Evolutionary conservation across 805 yeast species (phyloP).

Genomic region (Hanseniaspora meyeri): DNA sequence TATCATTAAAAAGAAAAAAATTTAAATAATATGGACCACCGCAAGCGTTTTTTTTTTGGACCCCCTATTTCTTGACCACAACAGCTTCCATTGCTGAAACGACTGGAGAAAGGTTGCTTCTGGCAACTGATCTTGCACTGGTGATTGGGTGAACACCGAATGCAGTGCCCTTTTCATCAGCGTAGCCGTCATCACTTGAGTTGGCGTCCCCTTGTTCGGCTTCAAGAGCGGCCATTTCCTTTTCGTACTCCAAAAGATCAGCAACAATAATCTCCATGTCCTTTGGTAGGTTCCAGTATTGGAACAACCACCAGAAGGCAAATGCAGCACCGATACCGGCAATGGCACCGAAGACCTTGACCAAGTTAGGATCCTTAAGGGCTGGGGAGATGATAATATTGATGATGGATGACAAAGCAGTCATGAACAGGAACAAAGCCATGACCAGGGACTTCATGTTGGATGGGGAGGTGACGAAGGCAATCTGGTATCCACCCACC

Average conservation of each 20-base stretch:
- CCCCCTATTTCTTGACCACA: slow-evolving; percentile 2
- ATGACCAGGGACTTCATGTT: slow-evolving; percentile 35
- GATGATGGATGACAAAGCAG: slow-evolving; percentile 58
- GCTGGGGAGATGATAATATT: slow-evolving; percentile 33
- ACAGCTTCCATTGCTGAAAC: slow-evolving; percentile 9
- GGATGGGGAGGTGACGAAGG: slow-evolving; percentile 70
- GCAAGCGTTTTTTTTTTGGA: too few species aligned
- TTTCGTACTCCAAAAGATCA: slow-evolving; percentile 13
- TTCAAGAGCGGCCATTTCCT: slow-evolving; percentile 11
- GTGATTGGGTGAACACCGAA: not conserved
- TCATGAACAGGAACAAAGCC: slow-evolving; percentile 52
- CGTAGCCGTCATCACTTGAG: not conserved
- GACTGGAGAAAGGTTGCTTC: slow-evolving; percentile 1
- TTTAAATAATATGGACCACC: too few species aligned
- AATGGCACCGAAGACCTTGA: slow-evolving; percentile 33
- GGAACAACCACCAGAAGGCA: slow-evolving; percentile 26
- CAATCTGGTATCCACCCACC: slow-evolving; percentile 71
- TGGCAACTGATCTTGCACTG: not conserved
- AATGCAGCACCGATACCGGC: slow-evolving; percentile 29
- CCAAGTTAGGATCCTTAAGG: slow-evolving; percentile 32
- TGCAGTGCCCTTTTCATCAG: not conserved
- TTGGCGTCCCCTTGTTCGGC: not conserved
- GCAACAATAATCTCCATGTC: slow-evolving; percentile 29
- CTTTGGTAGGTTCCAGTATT: slow-evolving; percentile 31
- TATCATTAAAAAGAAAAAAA: too few species aligned